Percentiles rank a stretch among this genome's conserved stretches.
phyloP scores from a whole-genome alignment of 78 protist species.

The Speleostelium caveatum region DNA sequence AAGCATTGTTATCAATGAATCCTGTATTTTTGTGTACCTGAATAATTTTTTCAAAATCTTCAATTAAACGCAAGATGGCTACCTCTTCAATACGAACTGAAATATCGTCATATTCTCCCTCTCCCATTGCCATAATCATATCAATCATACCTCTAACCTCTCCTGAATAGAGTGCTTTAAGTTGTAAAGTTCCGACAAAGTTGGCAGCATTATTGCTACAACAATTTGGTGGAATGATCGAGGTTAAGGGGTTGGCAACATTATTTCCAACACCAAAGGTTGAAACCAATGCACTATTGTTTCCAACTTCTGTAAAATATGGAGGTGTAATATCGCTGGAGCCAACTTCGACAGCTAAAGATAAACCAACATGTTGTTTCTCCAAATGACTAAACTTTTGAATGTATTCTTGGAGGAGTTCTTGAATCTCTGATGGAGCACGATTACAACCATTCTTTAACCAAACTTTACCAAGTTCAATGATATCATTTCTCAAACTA shows the following conservation, averaged over 20 bases:
- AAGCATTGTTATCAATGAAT: conserved; percentile 21
- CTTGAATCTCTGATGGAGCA: conserved; percentile 70
- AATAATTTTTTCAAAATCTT: conserved; percentile 53
- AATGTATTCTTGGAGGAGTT: conserved; percentile 69
- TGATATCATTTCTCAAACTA: conserved; percentile 34
- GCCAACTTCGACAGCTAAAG: conserved; percentile 78
- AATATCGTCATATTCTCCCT: background rate
- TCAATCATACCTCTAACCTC: conserved; percentile 75
- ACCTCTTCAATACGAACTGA: conserved; percentile 23
- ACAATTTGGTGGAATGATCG: background rate
- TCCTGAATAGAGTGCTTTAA: conserved; percentile 68
- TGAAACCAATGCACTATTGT: background rate
- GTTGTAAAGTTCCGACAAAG: conserved; percentile 47
- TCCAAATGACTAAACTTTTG: conserved; percentile 33
- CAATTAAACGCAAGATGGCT: conserved; percentile 24
- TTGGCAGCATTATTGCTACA: conserved; percentile 41
- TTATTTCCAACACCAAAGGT: too few species aligned
- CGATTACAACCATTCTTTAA: conserved; percentile 58
- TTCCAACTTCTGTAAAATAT: background rate
- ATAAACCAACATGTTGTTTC: conserved; percentile 66
- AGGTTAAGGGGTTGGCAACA: background rate
- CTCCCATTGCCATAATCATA: conserved; percentile 17
- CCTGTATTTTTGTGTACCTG: background rate
- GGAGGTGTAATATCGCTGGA: background rate
- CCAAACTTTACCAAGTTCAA: conserved; percentile 64